Evolutionary conservation across 495 filamentous ascomycete species (phyloP), one percentile per base, ranked within the genome.

Genomic region (Talaromyces wortmannii): DNA sequence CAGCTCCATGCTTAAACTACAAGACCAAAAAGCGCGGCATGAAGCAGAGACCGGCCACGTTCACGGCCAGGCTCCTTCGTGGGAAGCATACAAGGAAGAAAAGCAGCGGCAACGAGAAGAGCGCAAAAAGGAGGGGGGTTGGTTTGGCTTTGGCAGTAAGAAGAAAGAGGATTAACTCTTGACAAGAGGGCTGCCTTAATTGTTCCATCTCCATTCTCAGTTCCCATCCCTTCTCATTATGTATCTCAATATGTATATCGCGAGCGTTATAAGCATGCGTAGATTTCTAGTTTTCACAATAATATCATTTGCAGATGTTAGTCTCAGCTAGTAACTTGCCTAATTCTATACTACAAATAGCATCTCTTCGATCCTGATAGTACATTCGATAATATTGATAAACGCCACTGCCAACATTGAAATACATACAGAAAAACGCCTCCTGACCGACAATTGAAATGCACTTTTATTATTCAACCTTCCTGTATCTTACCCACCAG

Each of bases 21-120:
- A 60, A 18, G 52, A 55, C 2, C 52, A 59, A 8, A 57, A 55
- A 52, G 59, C 44, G 45, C 17, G 30, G 29, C 33, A 54, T 23
- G 57, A 60, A 2, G 53, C 57, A 29, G 50, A 29, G 6, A 52
- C 46, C 16, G 52, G 58, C 50, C 13, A 17, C 58, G 3, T 58
- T 57, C 0, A 59, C 57, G 7, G 57, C 62, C 5, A 60, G 61
- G 33, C 43, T 63, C 46, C 45, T 42, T 74, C 70, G 16, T 76
- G 71, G 73, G 71, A 74, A 5, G 67, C 72, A 30, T 68, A 72
- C 36, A 73, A 72, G 59, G 60, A 54, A 8, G 67, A 74, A 52
- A 56, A 63, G 6, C 63, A 63, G 18, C 63, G 56, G 17, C 64
- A 64, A 16, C 67, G 63, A 46, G 65, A 71, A 56, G 40, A 66